A percentile compares a stretch with the other conserved stretches of the same genome.
phyloP scores from a whole-genome alignment of 2,329 filamentous ascomycete species.

The Coniochaeta sp. region DNA sequence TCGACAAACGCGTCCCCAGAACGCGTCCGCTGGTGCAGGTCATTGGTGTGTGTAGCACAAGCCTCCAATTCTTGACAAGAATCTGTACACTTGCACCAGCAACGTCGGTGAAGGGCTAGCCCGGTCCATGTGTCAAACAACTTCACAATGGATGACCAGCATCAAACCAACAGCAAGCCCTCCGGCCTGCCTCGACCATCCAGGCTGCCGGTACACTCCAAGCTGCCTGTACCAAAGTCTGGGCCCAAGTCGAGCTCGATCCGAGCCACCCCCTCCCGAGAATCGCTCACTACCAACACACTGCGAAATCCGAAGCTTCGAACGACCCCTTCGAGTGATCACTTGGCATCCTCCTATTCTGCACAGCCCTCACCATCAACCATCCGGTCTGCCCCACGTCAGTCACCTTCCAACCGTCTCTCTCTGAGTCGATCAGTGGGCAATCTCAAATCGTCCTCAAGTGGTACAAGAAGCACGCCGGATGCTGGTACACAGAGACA shows the following conservation, averaged over 20 bases:
- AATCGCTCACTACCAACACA: not conserved
- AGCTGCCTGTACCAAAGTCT: not conserved
- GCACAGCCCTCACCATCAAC: not conserved
- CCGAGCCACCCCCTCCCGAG: not conserved
- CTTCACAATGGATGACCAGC: not conserved
- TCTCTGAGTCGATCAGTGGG: not conserved
- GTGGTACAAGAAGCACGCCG: not conserved
- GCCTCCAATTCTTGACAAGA: not conserved
- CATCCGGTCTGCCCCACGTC: not conserved
- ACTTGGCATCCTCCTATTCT: not conserved
- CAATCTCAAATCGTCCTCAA: not conserved
- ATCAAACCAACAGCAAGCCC: not conserved
- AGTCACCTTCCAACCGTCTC: not conserved
- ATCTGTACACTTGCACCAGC: not conserved
- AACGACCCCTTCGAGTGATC: not conserved
- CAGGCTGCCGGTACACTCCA: not conserved
- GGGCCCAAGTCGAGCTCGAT: not conserved
- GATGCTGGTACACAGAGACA: not conserved
- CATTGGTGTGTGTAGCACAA: not conserved
- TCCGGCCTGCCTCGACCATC: conserved; percentile 1
- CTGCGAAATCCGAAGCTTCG: not conserved
- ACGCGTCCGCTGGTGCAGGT: not conserved
- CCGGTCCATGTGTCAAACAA: not conserved
- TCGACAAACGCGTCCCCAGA: not conserved
- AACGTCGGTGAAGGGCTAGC: not conserved